These are phyloP conservation scores for Gracilariopsis chorda DNA, from an alignment of 23 red algal genomes.

Conservation along the genomic window DNA sequence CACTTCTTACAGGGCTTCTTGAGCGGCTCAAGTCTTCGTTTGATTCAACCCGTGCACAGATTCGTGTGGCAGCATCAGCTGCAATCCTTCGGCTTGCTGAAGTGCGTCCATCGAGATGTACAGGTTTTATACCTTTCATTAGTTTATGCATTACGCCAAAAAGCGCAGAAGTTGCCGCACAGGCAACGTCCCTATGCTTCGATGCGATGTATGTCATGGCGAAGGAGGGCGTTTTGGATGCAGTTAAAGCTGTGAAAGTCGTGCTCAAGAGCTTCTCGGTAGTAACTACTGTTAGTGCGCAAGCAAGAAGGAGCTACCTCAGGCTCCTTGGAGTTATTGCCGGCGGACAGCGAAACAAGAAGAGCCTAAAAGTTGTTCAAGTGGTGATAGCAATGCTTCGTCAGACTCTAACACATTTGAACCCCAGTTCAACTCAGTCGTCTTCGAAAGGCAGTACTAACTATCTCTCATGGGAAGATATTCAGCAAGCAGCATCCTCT, in stretches of 20 bases:
- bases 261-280: constrained; percentile 23
- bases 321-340: constrained; percentile 14
- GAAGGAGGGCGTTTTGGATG: constrained; percentile 35
- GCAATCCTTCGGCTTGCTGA: constrained; percentile 39
- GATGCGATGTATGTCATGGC: constrained; percentile 44
- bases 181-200: constrained; percentile 10
- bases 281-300: neutral
- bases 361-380: neutral
- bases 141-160: constrained; percentile 24
- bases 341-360: neutral
- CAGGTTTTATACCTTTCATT: constrained; percentile 41
- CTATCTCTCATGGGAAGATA: constrained; percentile 18
- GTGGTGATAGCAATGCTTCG: constrained; percentile 32
- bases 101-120: constrained; percentile 20
- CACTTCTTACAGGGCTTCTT: constrained; percentile 10
- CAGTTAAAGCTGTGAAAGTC: constrained; percentile 44
- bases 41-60: neutral
- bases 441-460: neutral
- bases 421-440: neutral
- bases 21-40: constrained; percentile 24
- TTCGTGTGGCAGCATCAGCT: neutral
- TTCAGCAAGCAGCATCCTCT: constrained; percentile 9
- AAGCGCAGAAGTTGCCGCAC: constrained; percentile 33
- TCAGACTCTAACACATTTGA: neutral
- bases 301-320: constrained; percentile 6